Conservation (phyloP, 2,329 filamentous ascomycete genomes). For the Botrytis deweyae region DNA sequence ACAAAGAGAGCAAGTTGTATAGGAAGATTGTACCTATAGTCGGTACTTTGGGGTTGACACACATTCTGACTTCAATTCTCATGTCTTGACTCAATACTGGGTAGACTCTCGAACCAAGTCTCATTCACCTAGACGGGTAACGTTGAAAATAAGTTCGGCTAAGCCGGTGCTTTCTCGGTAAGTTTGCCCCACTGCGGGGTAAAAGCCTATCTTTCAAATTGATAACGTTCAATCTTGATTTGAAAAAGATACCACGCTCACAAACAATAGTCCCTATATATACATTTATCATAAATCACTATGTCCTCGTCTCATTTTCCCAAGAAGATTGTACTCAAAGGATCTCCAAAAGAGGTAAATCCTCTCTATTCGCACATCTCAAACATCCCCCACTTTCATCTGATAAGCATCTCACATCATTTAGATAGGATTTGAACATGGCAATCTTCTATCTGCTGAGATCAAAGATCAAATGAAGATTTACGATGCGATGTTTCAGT, state of each 20-base stretch:
- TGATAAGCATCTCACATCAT: neutral
- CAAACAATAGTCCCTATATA: neutral
- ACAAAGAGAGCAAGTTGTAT: neutral
- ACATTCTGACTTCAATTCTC: neutral
- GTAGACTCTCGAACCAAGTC: no score
- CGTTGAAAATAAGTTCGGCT: constrained; percentile 1
- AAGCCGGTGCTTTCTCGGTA: neutral
- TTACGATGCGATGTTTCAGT: constrained; percentile 5
- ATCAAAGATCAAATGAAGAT: constrained; percentile 1
- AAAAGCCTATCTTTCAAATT: neutral
- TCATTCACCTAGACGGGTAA: neutral
- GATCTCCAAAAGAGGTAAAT: neutral
- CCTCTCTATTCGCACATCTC: no score
- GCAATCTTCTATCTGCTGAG: neutral
- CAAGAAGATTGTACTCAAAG: neutral
- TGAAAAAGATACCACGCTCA: neutral
- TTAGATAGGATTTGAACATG: constrained; percentile 14
- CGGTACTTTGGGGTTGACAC: no score
- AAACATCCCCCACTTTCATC: neutral
- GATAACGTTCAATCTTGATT: neutral
- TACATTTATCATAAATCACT: accelerated
- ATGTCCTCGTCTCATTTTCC: neutral
- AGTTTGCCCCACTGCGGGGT: neutral
- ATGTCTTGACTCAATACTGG: no score
- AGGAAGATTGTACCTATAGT: neutral